A percentile compares a stretch with the other conserved stretches of the same genome.
Conservation (phyloP, 2,329 filamentous ascomycete genomes). For the Nemania diffusa region DNA sequence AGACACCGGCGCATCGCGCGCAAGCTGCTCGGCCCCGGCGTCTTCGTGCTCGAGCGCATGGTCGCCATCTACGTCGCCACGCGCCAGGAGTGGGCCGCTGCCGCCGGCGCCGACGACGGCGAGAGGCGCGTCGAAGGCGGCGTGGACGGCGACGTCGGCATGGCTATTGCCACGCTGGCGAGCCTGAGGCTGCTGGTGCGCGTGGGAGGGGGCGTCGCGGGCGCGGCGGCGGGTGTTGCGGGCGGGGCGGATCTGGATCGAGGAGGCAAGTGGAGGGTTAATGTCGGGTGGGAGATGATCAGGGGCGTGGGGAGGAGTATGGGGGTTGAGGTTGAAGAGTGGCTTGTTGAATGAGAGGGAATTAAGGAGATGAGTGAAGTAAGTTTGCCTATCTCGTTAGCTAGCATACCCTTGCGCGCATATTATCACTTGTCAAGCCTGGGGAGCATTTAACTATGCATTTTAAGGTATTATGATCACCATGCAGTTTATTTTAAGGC, state of each 20-base stretch:
- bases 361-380: not conserved
- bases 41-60: constrained; percentile 81
- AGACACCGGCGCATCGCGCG: constrained; percentile 79
- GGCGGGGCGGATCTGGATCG: constrained; percentile 79
- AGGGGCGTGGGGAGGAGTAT: constrained; percentile 76
- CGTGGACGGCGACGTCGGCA: constrained; percentile 67
- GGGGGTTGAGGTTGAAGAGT: constrained; percentile 82
- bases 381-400: not conserved
- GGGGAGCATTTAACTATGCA: not conserved
- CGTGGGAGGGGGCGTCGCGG: constrained; percentile 75
- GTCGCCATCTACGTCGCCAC: constrained; percentile 80
- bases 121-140: constrained; percentile 51
- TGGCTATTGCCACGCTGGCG: constrained; percentile 76
- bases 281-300: constrained; percentile 81
- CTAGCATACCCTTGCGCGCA: not conserved
- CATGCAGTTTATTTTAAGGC: not conserved
- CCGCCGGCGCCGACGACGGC: constrained; percentile 51
- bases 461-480: not conserved
- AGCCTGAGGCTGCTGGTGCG: constrained; percentile 75
- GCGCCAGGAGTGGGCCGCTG: constrained; percentile 66
- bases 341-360: constrained; percentile 68
- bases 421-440: not conserved
- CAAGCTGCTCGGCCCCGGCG: constrained; percentile 79
- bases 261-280: constrained; percentile 79
- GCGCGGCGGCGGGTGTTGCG: constrained; percentile 67